Evolutionary conservation across 768 basidiomycete genomes (phyloP).

Genomic region (Calocybe cyanea): DNA sequence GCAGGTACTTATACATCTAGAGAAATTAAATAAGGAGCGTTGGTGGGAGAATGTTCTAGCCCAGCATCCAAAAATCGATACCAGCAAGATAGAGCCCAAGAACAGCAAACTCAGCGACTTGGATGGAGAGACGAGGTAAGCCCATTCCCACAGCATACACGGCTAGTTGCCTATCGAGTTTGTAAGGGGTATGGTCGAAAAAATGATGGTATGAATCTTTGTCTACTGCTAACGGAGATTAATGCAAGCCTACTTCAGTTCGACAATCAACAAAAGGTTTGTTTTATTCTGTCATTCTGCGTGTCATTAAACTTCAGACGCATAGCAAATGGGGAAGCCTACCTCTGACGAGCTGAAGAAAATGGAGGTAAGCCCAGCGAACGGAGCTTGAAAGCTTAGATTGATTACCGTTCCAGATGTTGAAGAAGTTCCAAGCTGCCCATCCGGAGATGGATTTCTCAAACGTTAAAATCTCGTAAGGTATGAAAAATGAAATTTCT

Average conservation of each 20-base stretch:
- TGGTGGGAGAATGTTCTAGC: slow-evolving; percentile 99
- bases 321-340: slow-evolving; percentile 90
- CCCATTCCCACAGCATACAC: not conserved
- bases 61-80: slow-evolving; percentile 96
- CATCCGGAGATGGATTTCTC: slow-evolving; percentile 97
- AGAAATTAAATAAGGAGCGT: slow-evolving; percentile 81
- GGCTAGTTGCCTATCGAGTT: not conserved
- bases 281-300: not conserved
- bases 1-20: slow-evolving; percentile 69
- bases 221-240: not conserved
- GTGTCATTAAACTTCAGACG: slow-evolving; percentile 6
- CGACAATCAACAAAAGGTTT: slow-evolving; percentile 74
- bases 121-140: slow-evolving; percentile 87
- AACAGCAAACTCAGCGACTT: slow-evolving; percentile 96
- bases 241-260: slow-evolving; percentile 39
- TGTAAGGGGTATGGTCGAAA: slow-evolving; percentile 92
- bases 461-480: slow-evolving; percentile 79
- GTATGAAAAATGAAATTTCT: not conserved
- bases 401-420: slow-evolving; percentile 42
- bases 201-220: slow-evolving; percentile 88
- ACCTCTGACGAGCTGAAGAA: slow-evolving; percentile 95
- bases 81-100: slow-evolving; percentile 90
- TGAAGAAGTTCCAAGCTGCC: slow-evolving; percentile 83
- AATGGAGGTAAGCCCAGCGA: slow-evolving; percentile 57
- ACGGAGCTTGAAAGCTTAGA: not conserved